Base-by-base conservation (phyloP, 768 basidiomycete genomes). In the Auriscalpium orientale region DNA sequence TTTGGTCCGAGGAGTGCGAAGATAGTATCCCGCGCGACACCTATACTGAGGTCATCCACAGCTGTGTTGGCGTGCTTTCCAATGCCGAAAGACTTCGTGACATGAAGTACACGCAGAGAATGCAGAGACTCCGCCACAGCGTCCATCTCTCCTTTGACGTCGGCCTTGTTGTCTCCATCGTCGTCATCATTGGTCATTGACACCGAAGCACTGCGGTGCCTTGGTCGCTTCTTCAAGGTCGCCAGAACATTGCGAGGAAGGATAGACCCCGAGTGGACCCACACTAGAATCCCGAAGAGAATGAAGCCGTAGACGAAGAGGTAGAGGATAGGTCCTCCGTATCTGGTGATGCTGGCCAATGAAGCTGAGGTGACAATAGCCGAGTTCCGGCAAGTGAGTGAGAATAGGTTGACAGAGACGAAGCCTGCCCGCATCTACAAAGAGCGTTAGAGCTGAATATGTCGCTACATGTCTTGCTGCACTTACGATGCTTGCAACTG, bases 1-100 rank as follows among this genome's bases (percentile, higher is more conserved):
- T 91, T 91, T 1, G 89, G 89, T 1, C 89, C 89, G 15, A 91
- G 74, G 58, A 91, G 68, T 4, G 84, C 87, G 60, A 89, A 87
- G 16, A 87, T 73, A 49, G 82, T 84, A 47, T 87, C 78, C 43
- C 69, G 70, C 1, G 79, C 69, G 28, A 89, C 83, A 0, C 82
- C 83, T 61, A 90, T 80, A 58, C 79, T 84, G 40, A 91, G 84
- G 61, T 87, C 78, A 62, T 91, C 83, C 0, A 91, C 87, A 0
- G 85, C 89, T 28, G 71, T 76, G 44, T 79, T 77, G 13, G 68
- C 67, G 10, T 55, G 52, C 22, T 45, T 48, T 1, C 63, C 55
- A 13, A 4, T 34, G 3, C 71, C 71, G 57, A 80, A 91, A 1
- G 78, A 66, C 67, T 89, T 91, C 10, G 80, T 79, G 16, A 90